A percentile compares a stretch with the other conserved stretches of the same genome.
phyloP scores from a whole-genome alignment of 345 rosid genomes.

The Pistacia vera region DNA sequence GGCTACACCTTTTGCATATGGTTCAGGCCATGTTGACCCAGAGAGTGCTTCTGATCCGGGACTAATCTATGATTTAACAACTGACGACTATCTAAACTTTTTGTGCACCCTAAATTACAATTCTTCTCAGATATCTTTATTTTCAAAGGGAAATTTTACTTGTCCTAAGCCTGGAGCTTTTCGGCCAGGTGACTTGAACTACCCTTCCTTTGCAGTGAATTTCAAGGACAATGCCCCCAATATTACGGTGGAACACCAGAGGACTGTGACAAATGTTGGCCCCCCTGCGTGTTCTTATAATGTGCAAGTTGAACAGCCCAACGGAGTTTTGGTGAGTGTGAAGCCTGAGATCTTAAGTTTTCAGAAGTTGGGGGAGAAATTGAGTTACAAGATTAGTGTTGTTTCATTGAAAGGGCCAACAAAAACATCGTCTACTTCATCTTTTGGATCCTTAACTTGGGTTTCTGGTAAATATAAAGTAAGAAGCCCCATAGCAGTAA shows the following conservation, averaged over 20 bases:
- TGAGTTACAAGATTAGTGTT: conserved; percentile 60
- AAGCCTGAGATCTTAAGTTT: conserved; percentile 42
- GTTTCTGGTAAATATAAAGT: conserved; percentile 49
- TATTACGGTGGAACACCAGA: conserved; percentile 24
- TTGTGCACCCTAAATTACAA: conserved; percentile 55
- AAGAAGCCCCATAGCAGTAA: conserved; percentile 68
- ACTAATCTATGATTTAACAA: conserved; percentile 45
- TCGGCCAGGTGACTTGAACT: conserved; percentile 52
- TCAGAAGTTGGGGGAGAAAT: conserved; percentile 41
- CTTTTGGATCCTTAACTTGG: conserved; percentile 71
- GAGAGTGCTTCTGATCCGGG: conserved; percentile 61
- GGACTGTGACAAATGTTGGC: conserved; percentile 59
- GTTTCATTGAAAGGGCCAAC: conserved; percentile 10
- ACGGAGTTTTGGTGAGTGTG: conserved; percentile 37
- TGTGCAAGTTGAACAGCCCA: conserved; percentile 42
- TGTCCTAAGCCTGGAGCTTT: conserved; percentile 26
- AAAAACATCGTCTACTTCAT: conserved; percentile 9
- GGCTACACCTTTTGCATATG: conserved; percentile 49
- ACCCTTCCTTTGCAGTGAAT: conserved; percentile 59
- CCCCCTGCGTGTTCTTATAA: conserved; percentile 20
- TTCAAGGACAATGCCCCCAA: conserved; percentile 22
- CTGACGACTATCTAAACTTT: conserved; percentile 39
- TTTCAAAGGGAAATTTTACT: conserved; percentile 27
- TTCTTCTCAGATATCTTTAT: conserved; percentile 31
- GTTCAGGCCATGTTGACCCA: conserved; percentile 65